Conservation (phyloP, 208 protist species). For the Leishmania arabica region DNA sequence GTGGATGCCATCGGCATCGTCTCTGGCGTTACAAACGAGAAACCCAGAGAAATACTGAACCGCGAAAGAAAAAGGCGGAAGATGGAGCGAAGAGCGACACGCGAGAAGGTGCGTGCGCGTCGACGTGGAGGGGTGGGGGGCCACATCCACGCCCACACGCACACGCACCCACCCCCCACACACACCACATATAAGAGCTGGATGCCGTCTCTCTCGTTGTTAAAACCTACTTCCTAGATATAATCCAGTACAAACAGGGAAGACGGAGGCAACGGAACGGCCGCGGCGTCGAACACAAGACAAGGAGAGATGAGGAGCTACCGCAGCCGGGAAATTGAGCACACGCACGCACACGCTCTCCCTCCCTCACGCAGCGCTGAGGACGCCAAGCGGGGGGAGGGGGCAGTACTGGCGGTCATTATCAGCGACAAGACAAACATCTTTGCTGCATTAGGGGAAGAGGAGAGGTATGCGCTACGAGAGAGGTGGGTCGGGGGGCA, state of each 20-base stretch:
- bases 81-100: background rate
- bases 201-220: background rate
- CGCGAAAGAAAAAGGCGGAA: background rate
- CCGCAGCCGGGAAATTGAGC: background rate
- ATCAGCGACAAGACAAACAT: background rate
- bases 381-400: background rate
- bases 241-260: background rate
- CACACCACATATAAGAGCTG: background rate
- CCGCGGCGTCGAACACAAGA: background rate
- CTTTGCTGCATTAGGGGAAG: background rate
- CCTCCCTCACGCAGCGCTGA: background rate
- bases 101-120: background rate
- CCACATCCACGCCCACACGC: background rate
- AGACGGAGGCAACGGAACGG: background rate
- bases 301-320: background rate
- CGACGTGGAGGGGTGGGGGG: background rate
- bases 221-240: background rate
- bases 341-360: background rate
- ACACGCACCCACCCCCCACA: too few species aligned
- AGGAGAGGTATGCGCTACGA: background rate
- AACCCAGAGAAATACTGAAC: background rate
- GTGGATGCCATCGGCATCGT: background rate
- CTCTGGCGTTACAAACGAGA: background rate
- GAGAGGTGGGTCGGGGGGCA: background rate
- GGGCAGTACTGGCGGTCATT: background rate